A percentile compares a stretch with the other conserved stretches of the same genome.
Conservation (phyloP, 495 filamentous ascomycete genomes). For the Aspergillus heteromorphus region DNA sequence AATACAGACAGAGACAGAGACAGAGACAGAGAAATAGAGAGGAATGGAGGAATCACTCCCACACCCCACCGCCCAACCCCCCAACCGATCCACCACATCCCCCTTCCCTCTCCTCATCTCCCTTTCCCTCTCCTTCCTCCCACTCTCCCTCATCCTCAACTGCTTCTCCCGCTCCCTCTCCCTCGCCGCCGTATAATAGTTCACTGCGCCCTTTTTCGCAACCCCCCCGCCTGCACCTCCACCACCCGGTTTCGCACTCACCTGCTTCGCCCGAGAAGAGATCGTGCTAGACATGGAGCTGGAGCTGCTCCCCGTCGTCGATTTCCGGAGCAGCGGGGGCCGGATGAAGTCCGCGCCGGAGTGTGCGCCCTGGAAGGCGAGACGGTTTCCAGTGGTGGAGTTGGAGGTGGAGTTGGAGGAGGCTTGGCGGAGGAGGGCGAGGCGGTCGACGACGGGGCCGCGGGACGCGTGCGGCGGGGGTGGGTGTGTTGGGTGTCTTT, state of each 20-base stretch:
- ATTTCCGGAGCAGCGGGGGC: constrained; percentile 71
- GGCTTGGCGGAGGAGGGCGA: constrained; percentile 65
- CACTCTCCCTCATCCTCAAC: constrained; percentile 44
- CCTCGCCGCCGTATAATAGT: constrained; percentile 75
- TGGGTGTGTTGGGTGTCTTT: constrained; percentile 12
- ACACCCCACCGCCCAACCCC: constrained; percentile 32
- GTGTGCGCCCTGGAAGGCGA: constrained; percentile 57
- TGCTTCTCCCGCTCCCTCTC: constrained; percentile 61
- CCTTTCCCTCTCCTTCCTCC: too few relatives aligned
- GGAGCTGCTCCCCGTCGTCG: constrained; percentile 58
- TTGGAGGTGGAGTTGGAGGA: constrained; percentile 49
- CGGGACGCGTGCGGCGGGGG: constrained; percentile 42
- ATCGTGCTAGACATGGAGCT: constrained; percentile 15
- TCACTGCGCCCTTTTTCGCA: constrained; percentile 71
- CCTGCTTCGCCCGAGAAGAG: constrained; percentile 28
- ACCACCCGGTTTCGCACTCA: too few relatives aligned
- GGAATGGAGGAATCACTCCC: too few relatives aligned
- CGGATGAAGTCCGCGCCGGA: constrained; percentile 56
- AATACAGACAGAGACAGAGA: too few relatives aligned
- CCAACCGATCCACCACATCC: constrained; percentile 30
- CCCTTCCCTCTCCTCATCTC: constrained; percentile 36
- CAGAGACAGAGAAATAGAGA: too few relatives aligned
- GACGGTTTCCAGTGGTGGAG: constrained; percentile 28
- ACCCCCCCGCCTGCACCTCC: constrained; percentile 38
- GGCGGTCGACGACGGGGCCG: constrained; percentile 68